Percentiles rank a stretch among this genome's conserved stretches.
Conservation (phyloP, 345 rosid species). For the Eucalyptus cladocalyx region DNA sequence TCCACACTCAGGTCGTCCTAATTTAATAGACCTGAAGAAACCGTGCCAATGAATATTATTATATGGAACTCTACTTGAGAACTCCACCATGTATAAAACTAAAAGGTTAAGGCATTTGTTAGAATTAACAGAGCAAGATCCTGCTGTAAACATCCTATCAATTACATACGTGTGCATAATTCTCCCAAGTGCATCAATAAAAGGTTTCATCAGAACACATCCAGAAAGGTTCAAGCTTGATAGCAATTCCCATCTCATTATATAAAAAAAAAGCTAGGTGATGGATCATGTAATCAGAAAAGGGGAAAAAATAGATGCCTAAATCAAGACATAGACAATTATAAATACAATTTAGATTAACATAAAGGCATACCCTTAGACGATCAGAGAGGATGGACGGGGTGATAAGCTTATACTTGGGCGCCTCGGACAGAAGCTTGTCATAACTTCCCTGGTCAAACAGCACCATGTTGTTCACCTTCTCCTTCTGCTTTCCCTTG, state of each 20-base stretch:
- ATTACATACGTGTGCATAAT: background rate
- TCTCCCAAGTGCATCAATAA: background rate
- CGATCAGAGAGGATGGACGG: constrained; percentile 30
- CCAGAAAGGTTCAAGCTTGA: background rate
- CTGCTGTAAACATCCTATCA: background rate
- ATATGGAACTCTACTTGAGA: background rate
- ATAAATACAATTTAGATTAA: background rate
- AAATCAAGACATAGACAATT: background rate
- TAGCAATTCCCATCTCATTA: background rate
- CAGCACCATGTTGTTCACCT: constrained; percentile 44
- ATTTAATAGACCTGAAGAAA: background rate
- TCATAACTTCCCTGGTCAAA: constrained; percentile 40
- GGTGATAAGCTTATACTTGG: constrained; percentile 35
- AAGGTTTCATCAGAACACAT: background rate
- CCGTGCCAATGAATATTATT: background rate
- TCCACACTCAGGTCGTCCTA: background rate
- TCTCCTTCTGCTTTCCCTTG: constrained; percentile 42
- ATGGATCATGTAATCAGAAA: background rate
- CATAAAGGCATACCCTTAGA: constrained; percentile 13
- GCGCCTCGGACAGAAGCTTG: constrained; percentile 23
- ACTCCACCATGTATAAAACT: background rate
- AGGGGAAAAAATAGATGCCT: background rate
- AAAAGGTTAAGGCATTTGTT: background rate
- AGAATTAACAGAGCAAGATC: background rate
- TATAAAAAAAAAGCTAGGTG: background rate